Evolutionary conservation across 352 stramenopile genomes (phyloP), one percentile per base, ranked within the genome.

Genomic region (Phytophthora aleatoria): DNA sequence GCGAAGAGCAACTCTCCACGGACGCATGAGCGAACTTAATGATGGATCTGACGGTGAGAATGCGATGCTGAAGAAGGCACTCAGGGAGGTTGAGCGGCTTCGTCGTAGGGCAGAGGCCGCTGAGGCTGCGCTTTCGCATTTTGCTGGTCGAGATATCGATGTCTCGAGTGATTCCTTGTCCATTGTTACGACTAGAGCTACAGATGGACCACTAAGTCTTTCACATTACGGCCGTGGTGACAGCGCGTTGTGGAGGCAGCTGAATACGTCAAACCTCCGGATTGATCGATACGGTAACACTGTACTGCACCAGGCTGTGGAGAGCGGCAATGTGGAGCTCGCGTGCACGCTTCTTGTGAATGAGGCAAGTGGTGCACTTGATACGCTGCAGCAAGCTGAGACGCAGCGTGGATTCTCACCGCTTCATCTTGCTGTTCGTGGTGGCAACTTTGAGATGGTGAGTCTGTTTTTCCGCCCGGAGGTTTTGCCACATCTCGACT

Each of bases 381-480:
- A 85, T 12, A 79, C 88, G 64, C 51, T 92, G 8, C 77, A 84
- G 24, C 62, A 74, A 43, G 71, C 65, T 0, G 81, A 92, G 49
- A 85, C 77, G 13, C 77, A 89, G 45, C 76, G 65, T 27, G 81
- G 83, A 1, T 79, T 67, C 57, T 87, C 83, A n/a, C 80, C 82
- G 3, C 57, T 92, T 24, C 85, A 94, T 59, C 36, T 87, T 28
- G 85, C 83, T 36, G 77, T 91, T 38, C 74, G 75, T 28, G 61
- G 69, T 30, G 85, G 81, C 2, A 85, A 82, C 24, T 69, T 81
- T 24, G 77, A 92, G 43, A 81, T 92, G 35, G 66, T 87, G 30
- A 83, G 85, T 11, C 70, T 94, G 41, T 91, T 94, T 60, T 92
- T 91, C 39, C 80, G 85, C 1, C 85, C 85, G 0, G 83, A 94